Base-by-base conservation (phyloP, 805 yeast species). In the Lachancea kluyveri region DNA sequence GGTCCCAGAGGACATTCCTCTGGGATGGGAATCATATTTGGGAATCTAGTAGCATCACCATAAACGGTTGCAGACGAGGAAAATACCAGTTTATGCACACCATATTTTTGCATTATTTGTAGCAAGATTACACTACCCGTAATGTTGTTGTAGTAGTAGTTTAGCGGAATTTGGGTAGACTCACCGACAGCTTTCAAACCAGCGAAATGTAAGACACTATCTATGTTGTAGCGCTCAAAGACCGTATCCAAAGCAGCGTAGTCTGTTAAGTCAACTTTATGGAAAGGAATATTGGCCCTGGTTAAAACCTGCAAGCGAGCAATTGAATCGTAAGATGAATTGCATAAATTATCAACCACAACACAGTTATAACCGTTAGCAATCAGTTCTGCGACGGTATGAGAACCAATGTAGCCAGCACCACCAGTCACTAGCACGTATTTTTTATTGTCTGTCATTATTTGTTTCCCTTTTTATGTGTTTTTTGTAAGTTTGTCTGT, bases 381-480 rank as follows among this genome's bases (percentile, higher is more conserved):
- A 30, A 77, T 52, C 32, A 79, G 65, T 45, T 74, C 81, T 28
- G 76, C 73, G 11, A 71, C 83, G 1, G 90, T 79, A 52, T 83
- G 92, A 7, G 90, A 79, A 16, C 92, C 94, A 48, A 84, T 81
- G 59, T 83, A 83, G 13, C 94, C 92, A 17, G 90, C 84, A 28
- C 94, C 94, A 26, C 94, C 94, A 14, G 92, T 81, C 17, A 83
- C 88, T 33, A 81, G 63, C 26, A 79, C 74, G 52, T 64, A 64
- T 31, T 53, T 57, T 8, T 21, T 21, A 10, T 13, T 16, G 9
- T 24, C 14, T n/a, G n/a, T n/a, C n/a, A n/a, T n/a, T n/a, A n/a
- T n/a, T n/a, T n/a, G n/a, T n/a, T n/a, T n/a, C n/a, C n/a, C n/a
- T n/a, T n/a, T n/a, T n/a, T n/a, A n/a, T n/a, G n/a, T n/a, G n/a